Evolutionary conservation across 345 rosid genomes (phyloP), one percentile per base, ranked within the genome.

Genomic region (Gossypium turneri): DNA sequence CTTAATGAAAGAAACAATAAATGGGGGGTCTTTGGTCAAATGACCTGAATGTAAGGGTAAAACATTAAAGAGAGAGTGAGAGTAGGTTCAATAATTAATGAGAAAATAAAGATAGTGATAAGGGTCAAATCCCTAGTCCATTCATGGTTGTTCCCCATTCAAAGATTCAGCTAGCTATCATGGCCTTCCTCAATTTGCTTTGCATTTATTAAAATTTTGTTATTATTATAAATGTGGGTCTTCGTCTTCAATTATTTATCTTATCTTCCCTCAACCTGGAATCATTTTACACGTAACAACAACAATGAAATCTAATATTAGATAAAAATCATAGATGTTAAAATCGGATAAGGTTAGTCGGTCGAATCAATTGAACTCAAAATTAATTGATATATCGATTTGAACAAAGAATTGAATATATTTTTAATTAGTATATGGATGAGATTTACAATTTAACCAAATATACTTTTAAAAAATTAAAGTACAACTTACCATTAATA

Each of bases 21-120:
- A 3, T 15, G 9, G 3, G n/a, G 24, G 48, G n/a, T 17, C 0
- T 64, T 41, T 11, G 7, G 69, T 41, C 50, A 64, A 17, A 41
- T 43, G 11, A 3, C 25, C 69, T 64, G 9, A 64, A 41, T 64
- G 69, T 12, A 64, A 64, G 68, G 68, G 2, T 41, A 27, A 2
- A 60, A n/a, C 25, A 4, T 17, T n/a, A 41, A 9, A 12, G 5
- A 4, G 25, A 6, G 20, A 20, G 13, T 7, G 20, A 20, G 3
- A 25, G 16, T 41, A 64, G 69, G 69, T 43, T 64, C 50, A n/a
- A n/a, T 41, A 64, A 64, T 64, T 43, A 41, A 64, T 41, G 69
- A 60, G 65, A 60, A 27, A 27, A 5, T 60, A 64, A 64, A 16
- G 27, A n/a, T n/a, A 24, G 51, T 64, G 50, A 64, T 64, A 15